Percentiles rank a stretch among this genome's conserved stretches.
Conservation (phyloP, 202 grass and related monocot genomes). For the Saccharum hybrid region DNA sequence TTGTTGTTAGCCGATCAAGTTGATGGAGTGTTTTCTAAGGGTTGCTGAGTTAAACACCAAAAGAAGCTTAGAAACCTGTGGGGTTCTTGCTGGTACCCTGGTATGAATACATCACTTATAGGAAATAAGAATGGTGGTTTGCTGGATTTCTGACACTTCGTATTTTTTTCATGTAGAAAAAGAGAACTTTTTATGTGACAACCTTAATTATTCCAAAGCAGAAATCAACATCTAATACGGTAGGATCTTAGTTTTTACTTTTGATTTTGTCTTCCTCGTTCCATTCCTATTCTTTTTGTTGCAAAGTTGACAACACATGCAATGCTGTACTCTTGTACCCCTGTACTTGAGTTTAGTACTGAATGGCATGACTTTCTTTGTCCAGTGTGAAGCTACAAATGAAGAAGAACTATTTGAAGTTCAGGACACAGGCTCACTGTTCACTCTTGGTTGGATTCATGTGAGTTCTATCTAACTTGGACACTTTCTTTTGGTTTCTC, state of each 20-base stretch:
- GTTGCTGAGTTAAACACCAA: conserved; percentile 89
- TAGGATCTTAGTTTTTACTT: conserved; percentile 56
- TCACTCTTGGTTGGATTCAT: conserved; percentile 99
- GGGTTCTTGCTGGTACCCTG: conserved; percentile 96
- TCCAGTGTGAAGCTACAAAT: conserved; percentile 97
- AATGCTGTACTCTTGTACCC: conserved; percentile 27
- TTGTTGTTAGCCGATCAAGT: conserved; percentile 78
- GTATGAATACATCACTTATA: conserved; percentile 51
- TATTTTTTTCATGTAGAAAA: conserved; percentile 90
- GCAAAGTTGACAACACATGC: background rate
- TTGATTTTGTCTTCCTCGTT: background rate
- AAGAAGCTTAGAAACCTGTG: conserved; percentile 97
- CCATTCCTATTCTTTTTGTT: background rate
- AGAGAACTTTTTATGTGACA: conserved; percentile 87
- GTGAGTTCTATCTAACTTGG: conserved; percentile 67
- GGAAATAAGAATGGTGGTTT: conserved; percentile 34
- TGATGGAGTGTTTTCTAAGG: conserved; percentile 98
- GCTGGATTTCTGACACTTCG: conserved; percentile 45
- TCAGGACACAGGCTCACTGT: conserved; percentile 90
- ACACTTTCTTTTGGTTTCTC: conserved; percentile 33
- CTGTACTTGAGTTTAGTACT: conserved; percentile 28
- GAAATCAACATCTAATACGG: conserved; percentile 94
- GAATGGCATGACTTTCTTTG: conserved; percentile 30
- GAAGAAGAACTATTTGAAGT: conserved; percentile 99
- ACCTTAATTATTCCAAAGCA: conserved; percentile 98